phyloP scores from a whole-genome alignment of 768 basidiomycete species.

The Tylopilus subfusipes region DNA sequence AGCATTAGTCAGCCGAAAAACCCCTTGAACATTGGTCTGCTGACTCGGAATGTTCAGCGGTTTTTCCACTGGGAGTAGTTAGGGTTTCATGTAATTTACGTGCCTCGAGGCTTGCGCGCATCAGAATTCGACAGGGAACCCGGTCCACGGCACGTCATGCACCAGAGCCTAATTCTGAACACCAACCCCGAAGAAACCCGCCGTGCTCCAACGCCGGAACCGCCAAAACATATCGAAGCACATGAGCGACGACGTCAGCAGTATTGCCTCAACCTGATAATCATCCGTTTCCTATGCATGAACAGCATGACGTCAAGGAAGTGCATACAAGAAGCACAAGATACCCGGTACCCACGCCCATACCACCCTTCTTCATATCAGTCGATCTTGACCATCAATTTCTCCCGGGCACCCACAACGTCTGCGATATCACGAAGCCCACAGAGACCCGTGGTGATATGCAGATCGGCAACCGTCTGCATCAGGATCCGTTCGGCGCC shows the following conservation, averaged over 20 bases:
- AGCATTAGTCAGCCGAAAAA: no score
- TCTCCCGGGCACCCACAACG: constrained; percentile 32
- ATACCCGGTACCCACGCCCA: not conserved
- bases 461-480: constrained; percentile 40
- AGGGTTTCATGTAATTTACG: not conserved
- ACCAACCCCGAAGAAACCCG: not conserved
- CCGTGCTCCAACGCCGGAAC: not conserved
- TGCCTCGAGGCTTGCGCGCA: not conserved
- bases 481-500: constrained; percentile 50
- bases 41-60: no score
- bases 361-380: not conserved
- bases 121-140: not conserved
- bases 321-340: not conserved
- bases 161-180: not conserved
- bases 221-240: not conserved
- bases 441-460: constrained; percentile 42
- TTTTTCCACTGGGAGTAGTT: no score
- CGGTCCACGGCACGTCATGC: not conserved
- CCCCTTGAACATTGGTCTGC: no score
- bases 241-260: not conserved
- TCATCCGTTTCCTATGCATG: not conserved
- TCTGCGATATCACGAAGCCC: constrained; percentile 38
- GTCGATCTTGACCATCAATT: constrained; percentile 18
- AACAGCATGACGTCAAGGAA: not conserved
- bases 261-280: not conserved